Evolutionary conservation across 192 early-diverging fungal genomes (phyloP), one percentile per base, ranked within the genome.

Genomic region (Linnemannia schmuckeri): DNA sequence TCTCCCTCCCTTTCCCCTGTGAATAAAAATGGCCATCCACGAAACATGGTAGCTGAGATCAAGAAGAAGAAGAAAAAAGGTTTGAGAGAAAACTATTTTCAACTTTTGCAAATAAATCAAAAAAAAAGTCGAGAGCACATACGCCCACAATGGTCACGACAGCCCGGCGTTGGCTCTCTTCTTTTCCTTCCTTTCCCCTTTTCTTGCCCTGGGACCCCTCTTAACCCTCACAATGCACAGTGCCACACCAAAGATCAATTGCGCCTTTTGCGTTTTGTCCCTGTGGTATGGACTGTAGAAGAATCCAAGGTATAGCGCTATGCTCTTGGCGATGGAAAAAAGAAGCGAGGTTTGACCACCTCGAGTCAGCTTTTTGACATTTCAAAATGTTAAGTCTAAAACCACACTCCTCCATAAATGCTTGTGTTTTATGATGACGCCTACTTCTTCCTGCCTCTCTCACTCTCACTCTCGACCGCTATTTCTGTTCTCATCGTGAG

Each of bases 31-130:
- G 61, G 30, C 10, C 61, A 27, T 15, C 12, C 61, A 33, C 61
- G 61, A 66, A 66, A 66, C 61, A 66, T 66, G 55, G 55, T 30
- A 66, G 10, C 30, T 66, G 61, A 66, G 61, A 66, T 66, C 30
- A 33, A 30, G 61, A 66, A 54, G 18, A 57, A n/a, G 5, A n/a
- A 57, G n/a, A 66, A 66, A 66, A 66, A 33, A 66, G 30, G 61
- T 66, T 66, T 66, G 30, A 66, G 30, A 15, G 61, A 10, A 66
- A 33, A 30, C 61, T 66, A 66, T 66, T 66, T 66, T 66, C 61
- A 66, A 33, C 61, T 66, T 66, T 66, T 66, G 61, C 61, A 66
- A 63, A 63, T n/a, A 27, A 12, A 63, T 30, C 27, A 57, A 57
- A 57, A 57, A 66, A 57, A 66, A 30, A 13, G 12, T 63, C 27